Evolutionary conservation across 2,329 filamentous ascomycete species (phyloP).

Genomic region (Stagonosporopsis chrysanthemi): DNA sequence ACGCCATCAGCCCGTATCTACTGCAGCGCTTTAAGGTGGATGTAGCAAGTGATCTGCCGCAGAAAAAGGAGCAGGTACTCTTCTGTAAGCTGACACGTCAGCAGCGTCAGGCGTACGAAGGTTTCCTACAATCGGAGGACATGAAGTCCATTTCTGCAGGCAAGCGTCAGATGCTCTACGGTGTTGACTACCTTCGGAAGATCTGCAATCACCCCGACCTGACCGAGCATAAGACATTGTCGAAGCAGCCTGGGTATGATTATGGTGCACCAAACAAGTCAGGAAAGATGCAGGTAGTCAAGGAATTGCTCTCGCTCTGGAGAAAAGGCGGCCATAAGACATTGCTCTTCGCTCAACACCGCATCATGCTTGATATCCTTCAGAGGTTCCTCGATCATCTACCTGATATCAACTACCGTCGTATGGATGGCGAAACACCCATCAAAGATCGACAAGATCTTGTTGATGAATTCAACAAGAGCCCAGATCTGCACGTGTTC

Average conservation of each 20-base stretch:
- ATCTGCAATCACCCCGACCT: constrained; percentile 98
- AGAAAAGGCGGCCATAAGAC: constrained; percentile 93
- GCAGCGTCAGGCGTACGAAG: constrained; percentile 81
- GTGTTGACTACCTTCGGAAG: constrained; percentile 90
- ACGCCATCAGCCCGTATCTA: constrained; percentile 91
- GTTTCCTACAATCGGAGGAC: constrained; percentile 82
- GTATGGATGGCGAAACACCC: constrained; percentile 93
- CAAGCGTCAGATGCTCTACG: constrained; percentile 81
- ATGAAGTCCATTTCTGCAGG: constrained; percentile 82
- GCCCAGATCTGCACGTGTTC: constrained; percentile 82
- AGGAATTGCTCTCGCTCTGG: constrained; percentile 86
- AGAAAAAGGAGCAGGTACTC: constrained; percentile 94
- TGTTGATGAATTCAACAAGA: constrained; percentile 91
- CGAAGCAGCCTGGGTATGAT: constrained; percentile 69
- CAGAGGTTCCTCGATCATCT: constrained; percentile 78
- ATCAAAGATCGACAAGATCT: constrained; percentile 88
- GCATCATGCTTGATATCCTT: constrained; percentile 94
- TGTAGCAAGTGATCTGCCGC: constrained; percentile 89
- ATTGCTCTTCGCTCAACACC: constrained; percentile 88
- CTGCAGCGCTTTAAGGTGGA: constrained; percentile 92
- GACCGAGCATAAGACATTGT: constrained; percentile 69
- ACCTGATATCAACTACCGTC: constrained; percentile 75
- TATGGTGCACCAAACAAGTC: constrained; percentile 83
- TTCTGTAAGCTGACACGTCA: constrained; percentile 89
- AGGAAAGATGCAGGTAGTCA: constrained; percentile 95